Evolutionary conservation across 352 stramenopile genomes (phyloP), one percentile per base, ranked within the genome.

Genomic region (Phytophthora sansomeana): DNA sequence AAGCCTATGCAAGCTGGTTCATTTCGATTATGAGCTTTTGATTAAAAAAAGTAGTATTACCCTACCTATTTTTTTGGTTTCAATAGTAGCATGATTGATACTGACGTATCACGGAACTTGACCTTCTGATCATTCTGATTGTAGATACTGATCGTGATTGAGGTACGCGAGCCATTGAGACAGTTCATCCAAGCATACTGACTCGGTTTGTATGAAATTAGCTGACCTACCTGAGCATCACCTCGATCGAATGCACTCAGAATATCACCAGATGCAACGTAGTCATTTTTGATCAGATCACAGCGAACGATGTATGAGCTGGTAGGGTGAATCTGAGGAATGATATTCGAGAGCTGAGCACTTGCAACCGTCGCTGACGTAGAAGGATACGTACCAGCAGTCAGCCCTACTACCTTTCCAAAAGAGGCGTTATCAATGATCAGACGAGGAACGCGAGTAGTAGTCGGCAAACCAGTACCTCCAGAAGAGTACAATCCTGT

Each of bases 261-360:
- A 35, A 58, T 58, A 35, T 65, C 44, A 9, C 35, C 50, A 39
- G 56, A 63, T 33, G 33, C 44, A 5, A 62, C 55, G 10, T 63
- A 72, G 4, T 57, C 41, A 39, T 72, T 67, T 38, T 72, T 72
- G 19, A 72, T 55, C 8, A 72, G 16, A 58, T 61, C 55, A 26
- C 63, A 72, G 17, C 63, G 29, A 7, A 72, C 49, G 10, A 72
- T 61, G 50, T 72, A 72, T 16, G 47, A 46, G 4, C 43, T 30
- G 30, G 38, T 58, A 14, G 64, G 57, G 19, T 63, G 56, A 63
- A 63, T 39, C 28, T 55, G 24, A 30, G 65, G 58, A n/a, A 57
- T 68, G 13, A 48, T 61, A 28, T 73, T 67, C 2, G 48, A 66
- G 0, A 67, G 39, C 4, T 57, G 28, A 41, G 44, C 53, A 42